Conservation (phyloP, 2,329 filamentous ascomycete species). For the Pezicula neosporulosa region DNA sequence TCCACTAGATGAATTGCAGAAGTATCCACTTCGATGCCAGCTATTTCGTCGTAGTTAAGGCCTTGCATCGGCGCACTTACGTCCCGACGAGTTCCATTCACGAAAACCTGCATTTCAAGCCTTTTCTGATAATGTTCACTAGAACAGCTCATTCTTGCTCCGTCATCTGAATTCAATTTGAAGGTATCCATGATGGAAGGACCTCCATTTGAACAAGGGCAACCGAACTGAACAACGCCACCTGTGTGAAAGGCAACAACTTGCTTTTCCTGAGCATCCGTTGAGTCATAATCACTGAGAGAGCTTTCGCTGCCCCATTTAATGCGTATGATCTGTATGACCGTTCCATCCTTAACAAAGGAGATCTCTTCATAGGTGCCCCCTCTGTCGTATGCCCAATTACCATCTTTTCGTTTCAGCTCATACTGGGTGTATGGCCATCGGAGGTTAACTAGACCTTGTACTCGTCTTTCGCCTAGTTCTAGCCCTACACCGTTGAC, state of each 20-base stretch:
- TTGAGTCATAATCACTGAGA: constrained; percentile 11
- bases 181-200: constrained; percentile 9
- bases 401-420: constrained; percentile 5
- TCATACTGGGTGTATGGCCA: constrained; percentile 17
- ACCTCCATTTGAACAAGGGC: constrained; percentile 14
- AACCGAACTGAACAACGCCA: constrained; percentile 16
- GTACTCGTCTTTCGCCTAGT: constrained; percentile 10
- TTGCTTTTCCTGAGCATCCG: constrained; percentile 4
- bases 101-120: constrained; percentile 11
- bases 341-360: constrained; percentile 11
- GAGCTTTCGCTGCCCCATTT: constrained; percentile 13
- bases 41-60: constrained; percentile 4
- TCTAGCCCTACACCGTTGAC: constrained; percentile 7
- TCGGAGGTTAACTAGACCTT: constrained; percentile 16
- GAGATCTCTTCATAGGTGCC: constrained; percentile 14
- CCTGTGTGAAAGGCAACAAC: constrained; percentile 7
- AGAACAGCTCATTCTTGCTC: constrained; percentile 5
- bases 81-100: constrained; percentile 5
- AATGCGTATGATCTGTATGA: constrained; percentile 14
- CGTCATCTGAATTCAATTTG: neutral
- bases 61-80: constrained; percentile 1
- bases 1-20: constrained; percentile 8
- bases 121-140: constrained; percentile 10
- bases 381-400: constrained; percentile 1
- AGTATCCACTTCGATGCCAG: constrained; percentile 5